A percentile compares a stretch with the other conserved stretches of the same genome.
These are phyloP conservation scores for Asterochloris erici DNA, from an alignment of 139 green algal species.

Conservation along the genomic window DNA sequence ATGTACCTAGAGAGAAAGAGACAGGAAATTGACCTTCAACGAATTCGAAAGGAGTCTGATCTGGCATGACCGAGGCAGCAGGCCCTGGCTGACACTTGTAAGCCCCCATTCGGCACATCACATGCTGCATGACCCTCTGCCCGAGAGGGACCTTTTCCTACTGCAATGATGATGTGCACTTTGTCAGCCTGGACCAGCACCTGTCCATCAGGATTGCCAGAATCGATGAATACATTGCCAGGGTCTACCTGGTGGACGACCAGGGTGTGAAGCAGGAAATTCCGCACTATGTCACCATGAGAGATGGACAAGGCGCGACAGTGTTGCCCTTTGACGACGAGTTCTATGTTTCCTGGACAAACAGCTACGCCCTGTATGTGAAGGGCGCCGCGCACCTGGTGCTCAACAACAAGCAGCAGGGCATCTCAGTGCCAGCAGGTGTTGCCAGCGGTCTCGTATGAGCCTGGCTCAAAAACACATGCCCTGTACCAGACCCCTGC, in stretches of 20 bases:
- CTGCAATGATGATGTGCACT: background rate
- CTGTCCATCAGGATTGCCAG: background rate
- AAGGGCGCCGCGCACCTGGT: background rate
- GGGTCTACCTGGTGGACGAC: background rate
- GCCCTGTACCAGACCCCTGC: too few relatives aligned
- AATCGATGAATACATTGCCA: background rate
- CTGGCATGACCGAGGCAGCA: too few relatives aligned
- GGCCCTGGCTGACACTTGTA: too few relatives aligned
- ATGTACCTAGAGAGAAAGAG: too few relatives aligned
- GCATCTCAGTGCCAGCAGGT: background rate
- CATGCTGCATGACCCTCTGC: background rate
- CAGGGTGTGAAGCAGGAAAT: background rate
- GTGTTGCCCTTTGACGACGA: background rate
- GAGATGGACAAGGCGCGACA: background rate
- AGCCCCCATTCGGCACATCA: too few relatives aligned
- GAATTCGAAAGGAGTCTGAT: too few relatives aligned
- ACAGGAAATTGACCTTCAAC: too few relatives aligned
- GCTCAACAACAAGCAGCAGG: constrained; percentile 1
- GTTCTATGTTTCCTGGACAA: background rate
- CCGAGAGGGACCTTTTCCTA: background rate
- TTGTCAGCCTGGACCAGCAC: background rate
- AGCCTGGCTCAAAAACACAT: too few relatives aligned
- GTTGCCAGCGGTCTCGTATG: too few relatives aligned
- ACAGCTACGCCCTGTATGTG: constrained; percentile 6
- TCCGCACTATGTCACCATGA: background rate